Conservation (phyloP, 176 grass and related monocot species). For the Secale cereale region DNA sequence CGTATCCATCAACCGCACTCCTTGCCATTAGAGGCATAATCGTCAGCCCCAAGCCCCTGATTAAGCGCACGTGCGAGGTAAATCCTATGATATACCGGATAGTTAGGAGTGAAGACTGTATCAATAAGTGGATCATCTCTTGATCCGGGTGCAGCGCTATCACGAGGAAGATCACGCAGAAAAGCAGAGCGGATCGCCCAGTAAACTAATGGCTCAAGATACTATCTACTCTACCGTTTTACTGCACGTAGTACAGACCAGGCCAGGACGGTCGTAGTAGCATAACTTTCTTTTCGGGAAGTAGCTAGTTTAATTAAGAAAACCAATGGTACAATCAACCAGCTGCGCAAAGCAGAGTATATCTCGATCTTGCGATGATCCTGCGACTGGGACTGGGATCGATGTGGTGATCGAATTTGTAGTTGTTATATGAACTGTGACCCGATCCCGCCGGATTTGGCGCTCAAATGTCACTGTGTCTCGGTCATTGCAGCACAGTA, state of each 20-base stretch:
- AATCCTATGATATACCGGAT: not conserved
- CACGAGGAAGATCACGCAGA: constrained; percentile 36
- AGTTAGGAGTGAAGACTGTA: not conserved
- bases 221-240: not conserved
- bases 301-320: not conserved
- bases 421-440: not conserved
- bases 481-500: constrained; percentile 20
- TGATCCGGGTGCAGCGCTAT: constrained; percentile 13
- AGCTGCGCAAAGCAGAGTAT: not conserved
- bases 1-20: not conserved
- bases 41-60: not conserved
- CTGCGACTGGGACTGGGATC: constrained; percentile 21
- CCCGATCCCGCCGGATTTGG: constrained; percentile 32
- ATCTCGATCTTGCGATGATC: constrained; percentile 28
- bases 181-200: not conserved
- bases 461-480: constrained; percentile 31
- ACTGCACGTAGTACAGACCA: not conserved
- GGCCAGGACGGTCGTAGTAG: not conserved
- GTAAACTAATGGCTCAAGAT: constrained; percentile 19
- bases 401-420: not conserved
- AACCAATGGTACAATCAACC: not conserved
- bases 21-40: not conserved
- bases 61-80: not conserved
- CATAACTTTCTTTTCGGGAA: not conserved
- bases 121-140: constrained; percentile 6